A percentile compares a stretch with the other conserved stretches of the same genome.
Evolutionary conservation across 306 rosid genomes (phyloP).

Genomic region (Luffa acutangula): DNA sequence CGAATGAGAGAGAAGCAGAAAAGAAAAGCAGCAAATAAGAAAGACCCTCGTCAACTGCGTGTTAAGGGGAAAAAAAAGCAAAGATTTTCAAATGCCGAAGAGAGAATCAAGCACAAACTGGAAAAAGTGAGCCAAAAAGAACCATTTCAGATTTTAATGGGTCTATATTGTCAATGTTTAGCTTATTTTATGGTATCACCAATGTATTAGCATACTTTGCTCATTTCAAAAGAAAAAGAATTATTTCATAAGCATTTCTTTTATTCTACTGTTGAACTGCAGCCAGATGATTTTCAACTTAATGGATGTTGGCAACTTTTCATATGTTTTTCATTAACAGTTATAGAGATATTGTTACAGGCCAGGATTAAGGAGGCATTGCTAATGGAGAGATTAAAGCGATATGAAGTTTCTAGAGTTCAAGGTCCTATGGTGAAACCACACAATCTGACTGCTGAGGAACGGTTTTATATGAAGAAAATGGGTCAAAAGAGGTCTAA

Average conservation of each 20-base stretch:
- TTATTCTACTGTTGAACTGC: background rate
- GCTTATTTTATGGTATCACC: background rate
- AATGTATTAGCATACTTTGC: background rate
- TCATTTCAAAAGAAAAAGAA: background rate
- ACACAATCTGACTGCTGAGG: slow-evolving; percentile 67
- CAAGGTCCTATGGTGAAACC: slow-evolving; percentile 80
- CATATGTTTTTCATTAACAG: background rate
- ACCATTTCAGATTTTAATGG: background rate
- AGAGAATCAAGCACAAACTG: slow-evolving; percentile 70
- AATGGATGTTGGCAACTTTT: background rate
- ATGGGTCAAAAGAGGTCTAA: slow-evolving; percentile 90
- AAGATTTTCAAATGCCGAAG: slow-evolving; percentile 53
- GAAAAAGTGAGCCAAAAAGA: slow-evolving; percentile 39
- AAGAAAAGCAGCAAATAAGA: slow-evolving; percentile 74
- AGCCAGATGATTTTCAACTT: background rate
- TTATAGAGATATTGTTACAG: slow-evolving; percentile 20
- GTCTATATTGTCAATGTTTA: background rate
- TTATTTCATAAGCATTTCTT: background rate
- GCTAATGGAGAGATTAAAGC: slow-evolving; percentile 74
- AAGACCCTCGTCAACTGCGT: slow-evolving; percentile 68
- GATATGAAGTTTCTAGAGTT: slow-evolving; percentile 64
- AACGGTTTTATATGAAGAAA: slow-evolving; percentile 74
- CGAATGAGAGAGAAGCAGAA: slow-evolving; percentile 64
- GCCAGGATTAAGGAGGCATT: slow-evolving; percentile 72
- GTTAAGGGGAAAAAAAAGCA: slow-evolving; percentile 61